These are phyloP conservation scores for Clonostachys rosea DNA, from an alignment of 2,329 filamentous ascomycete genomes.

Conservation along the genomic window DNA sequence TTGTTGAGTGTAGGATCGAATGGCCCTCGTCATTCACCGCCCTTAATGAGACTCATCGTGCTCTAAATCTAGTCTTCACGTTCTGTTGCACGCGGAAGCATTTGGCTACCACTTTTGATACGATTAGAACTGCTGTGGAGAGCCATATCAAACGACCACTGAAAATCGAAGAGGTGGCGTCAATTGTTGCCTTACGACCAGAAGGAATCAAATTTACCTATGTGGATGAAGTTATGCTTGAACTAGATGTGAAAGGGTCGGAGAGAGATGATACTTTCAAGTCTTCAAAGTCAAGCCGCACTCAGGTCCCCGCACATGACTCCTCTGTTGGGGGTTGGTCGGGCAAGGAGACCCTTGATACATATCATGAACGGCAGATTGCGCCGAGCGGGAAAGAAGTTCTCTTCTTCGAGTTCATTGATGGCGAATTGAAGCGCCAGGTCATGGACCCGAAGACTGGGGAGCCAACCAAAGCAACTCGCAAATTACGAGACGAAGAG, in stretches of 20 bases:
- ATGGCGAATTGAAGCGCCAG: slow-evolving; percentile 83
- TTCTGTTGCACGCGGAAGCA: slow-evolving; percentile 94
- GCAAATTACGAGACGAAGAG: slow-evolving; percentile 70
- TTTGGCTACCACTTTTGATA: slow-evolving; percentile 86
- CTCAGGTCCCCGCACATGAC: slow-evolving; percentile 45
- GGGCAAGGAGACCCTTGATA: slow-evolving; percentile 34
- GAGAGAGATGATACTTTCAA: slow-evolving; percentile 62
- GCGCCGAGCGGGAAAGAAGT: slow-evolving; percentile 54
- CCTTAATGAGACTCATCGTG: slow-evolving; percentile 73
- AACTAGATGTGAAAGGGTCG: slow-evolving; percentile 71
- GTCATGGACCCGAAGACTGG: slow-evolving; percentile 69
- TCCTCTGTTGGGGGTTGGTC: slow-evolving; percentile 52
- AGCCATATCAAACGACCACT: slow-evolving; percentile 71
- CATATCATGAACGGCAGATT: slow-evolving; percentile 2
- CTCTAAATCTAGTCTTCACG: slow-evolving; percentile 88
- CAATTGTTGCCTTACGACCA: slow-evolving; percentile 74
- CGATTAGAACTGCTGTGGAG: slow-evolving; percentile 80
- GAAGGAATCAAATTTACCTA: slow-evolving; percentile 78
- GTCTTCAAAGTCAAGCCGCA: slow-evolving; percentile 34
- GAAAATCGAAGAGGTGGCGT: slow-evolving; percentile 72
- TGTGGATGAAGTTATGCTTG: slow-evolving; percentile 78
- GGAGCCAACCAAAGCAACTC: slow-evolving; percentile 62
- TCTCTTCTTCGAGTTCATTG: slow-evolving; percentile 86
- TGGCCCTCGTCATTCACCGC: slow-evolving; percentile 76
- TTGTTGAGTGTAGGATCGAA: slow-evolving; percentile 25